Evolutionary conservation across 164 flowering plant species (phyloP).

Genomic region (Magnolia officinalis): DNA sequence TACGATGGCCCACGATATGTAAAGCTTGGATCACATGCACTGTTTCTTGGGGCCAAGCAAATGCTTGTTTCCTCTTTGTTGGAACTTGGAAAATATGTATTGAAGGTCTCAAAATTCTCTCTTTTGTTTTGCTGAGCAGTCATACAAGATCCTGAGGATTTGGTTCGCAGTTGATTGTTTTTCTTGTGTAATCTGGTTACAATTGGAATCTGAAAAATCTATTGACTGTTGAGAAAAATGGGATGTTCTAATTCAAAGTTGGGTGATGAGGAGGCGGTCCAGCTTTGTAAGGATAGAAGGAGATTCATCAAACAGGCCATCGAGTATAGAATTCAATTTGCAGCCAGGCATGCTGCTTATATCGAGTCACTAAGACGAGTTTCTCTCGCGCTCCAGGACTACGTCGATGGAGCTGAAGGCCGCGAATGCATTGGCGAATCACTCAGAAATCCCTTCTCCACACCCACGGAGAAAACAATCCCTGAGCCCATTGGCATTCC

Average conservation of each 20-base stretch:
- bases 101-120: neutral
- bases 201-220: conserved; percentile 40
- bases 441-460: conserved; percentile 45
- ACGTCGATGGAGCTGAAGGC: conserved; percentile 70
- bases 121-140: conserved; percentile 20
- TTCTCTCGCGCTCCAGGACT: conserved; percentile 74
- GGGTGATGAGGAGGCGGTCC: conserved; percentile 85
- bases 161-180: conserved; percentile 19
- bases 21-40: too few species aligned
- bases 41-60: too few species aligned
- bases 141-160: conserved; percentile 38
- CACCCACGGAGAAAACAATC: conserved; percentile 53
- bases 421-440: conserved; percentile 57
- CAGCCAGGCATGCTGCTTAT: conserved; percentile 77
- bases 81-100: neutral
- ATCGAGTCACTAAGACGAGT: conserved; percentile 71
- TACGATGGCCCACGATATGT: too few species aligned
- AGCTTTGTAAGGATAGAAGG: conserved; percentile 85
- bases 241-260: conserved; percentile 91
- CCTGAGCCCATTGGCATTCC: conserved; percentile 51
- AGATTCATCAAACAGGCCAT: conserved; percentile 80
- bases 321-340: conserved; percentile 65
- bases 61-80: too few species aligned
- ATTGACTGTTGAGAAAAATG: conserved; percentile 42
- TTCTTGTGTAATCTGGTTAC: conserved; percentile 17